Conservation (phyloP, 1,284 basidiomycete genomes). For the Leccinum subatratum region DNA sequence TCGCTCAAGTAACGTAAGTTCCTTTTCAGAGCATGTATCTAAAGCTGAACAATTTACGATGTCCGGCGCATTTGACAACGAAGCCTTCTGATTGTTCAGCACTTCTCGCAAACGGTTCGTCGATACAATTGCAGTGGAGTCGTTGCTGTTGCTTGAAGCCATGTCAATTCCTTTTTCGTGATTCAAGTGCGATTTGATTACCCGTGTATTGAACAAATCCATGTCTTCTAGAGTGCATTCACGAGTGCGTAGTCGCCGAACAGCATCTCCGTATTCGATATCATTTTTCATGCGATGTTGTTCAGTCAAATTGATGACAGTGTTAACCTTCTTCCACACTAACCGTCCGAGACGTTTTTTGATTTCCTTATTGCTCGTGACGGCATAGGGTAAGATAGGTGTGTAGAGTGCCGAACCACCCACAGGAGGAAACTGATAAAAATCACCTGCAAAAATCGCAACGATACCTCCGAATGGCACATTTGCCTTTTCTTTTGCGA, state of each 20-base stretch:
- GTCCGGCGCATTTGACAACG: neutral
- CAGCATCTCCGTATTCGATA: constrained; percentile 27
- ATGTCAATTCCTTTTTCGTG: neutral
- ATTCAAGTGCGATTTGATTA: constrained; percentile 20
- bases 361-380: constrained; percentile 11
- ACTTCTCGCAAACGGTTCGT: neutral
- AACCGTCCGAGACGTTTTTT: constrained; percentile 10
- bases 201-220: constrained; percentile 27
- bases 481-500: neutral
- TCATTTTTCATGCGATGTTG: constrained; percentile 33
- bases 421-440: constrained; percentile 23
- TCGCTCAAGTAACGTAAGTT: neutral
- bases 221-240: constrained; percentile 28
- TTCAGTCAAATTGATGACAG: constrained; percentile 24
- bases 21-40: neutral
- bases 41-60: neutral
- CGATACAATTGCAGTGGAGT: neutral
- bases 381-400: constrained; percentile 19
- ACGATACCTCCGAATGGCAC: neutral
- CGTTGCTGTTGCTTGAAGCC: neutral
- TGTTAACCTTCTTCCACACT: constrained; percentile 29
- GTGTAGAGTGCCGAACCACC: constrained; percentile 25
- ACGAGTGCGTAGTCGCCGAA: constrained; percentile 16
- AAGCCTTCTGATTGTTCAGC: neutral
- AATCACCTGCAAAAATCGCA: constrained; percentile 14